These are phyloP conservation scores for Mortierella sp. DNA, from an alignment of 371 early-diverging fungal species.

Conservation along the genomic window DNA sequence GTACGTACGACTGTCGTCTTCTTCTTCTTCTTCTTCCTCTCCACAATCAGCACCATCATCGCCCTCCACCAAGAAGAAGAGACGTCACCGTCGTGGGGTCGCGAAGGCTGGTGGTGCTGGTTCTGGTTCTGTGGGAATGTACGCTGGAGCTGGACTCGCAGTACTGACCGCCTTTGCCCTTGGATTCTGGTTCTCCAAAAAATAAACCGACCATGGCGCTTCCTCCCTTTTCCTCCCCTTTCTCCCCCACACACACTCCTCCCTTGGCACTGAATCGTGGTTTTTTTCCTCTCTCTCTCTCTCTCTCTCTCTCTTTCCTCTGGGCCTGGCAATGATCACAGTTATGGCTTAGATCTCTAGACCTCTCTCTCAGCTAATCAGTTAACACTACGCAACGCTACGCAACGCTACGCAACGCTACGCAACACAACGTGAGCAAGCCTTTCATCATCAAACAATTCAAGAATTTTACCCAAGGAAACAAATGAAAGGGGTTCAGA, in stretches of 20 bases:
- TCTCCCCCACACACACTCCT: too few relatives aligned
- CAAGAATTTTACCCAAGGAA: too few relatives aligned
- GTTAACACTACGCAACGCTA: background rate
- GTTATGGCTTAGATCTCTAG: conserved; percentile 15
- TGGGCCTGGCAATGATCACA: background rate
- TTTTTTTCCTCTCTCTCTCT: conserved; percentile 8
- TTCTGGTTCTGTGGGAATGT: conserved; percentile 34
- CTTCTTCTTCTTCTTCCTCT: conserved; percentile 20
- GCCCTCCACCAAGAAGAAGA: conserved; percentile 38
- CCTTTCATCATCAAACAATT: too few relatives aligned
- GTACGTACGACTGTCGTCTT: conserved; percentile 56
- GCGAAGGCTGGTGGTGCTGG: conserved; percentile 10
- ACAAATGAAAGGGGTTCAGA: too few relatives aligned
- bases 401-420: too few relatives aligned
- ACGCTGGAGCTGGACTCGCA: conserved; percentile 50
- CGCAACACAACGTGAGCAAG: background rate
- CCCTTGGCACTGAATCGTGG: too few relatives aligned
- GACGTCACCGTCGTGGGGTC: conserved; percentile 36
- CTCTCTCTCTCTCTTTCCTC: background rate
- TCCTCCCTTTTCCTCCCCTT: background rate
- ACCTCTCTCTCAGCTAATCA: background rate
- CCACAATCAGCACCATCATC: conserved; percentile 13
- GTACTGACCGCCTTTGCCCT: conserved; percentile 58
- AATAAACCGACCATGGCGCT: conserved; percentile 28
- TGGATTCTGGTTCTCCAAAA: conserved; percentile 55